Percentiles rank a stretch among this genome's conserved stretches.
Conservation (phyloP, 805 yeast genomes). For the Vanderwaltozyma tropicalis region DNA sequence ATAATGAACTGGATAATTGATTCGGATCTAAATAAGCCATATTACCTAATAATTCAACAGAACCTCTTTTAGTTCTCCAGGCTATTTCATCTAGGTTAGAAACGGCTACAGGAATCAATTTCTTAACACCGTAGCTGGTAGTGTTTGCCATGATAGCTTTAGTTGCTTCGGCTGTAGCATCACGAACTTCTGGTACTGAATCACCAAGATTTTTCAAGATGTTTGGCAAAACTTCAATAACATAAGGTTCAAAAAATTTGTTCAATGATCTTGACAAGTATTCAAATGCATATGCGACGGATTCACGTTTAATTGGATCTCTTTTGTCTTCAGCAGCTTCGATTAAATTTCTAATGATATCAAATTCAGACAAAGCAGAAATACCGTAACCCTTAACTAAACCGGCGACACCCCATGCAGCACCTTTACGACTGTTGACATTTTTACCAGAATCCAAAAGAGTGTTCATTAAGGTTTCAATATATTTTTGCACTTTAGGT, state of each 20-base stretch:
- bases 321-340: slow-evolving; percentile 86
- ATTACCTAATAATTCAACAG: slow-evolving; percentile 90
- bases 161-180: slow-evolving; percentile 80
- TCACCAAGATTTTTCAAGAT: slow-evolving; percentile 81
- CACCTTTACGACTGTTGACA: slow-evolving; percentile 66
- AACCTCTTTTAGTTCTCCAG: slow-evolving; percentile 95
- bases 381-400: slow-evolving; percentile 85
- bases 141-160: slow-evolving; percentile 81
- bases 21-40: slow-evolving; percentile 97
- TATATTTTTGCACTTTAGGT: slow-evolving; percentile 39
- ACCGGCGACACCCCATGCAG: slow-evolving; percentile 95
- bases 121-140: slow-evolving; percentile 84
- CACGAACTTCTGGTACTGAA: slow-evolving; percentile 71
- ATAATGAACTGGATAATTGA: slow-evolving; percentile 79
- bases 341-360: slow-evolving; percentile 60
- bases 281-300: slow-evolving; percentile 79
- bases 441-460: slow-evolving; percentile 38
- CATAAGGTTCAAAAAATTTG: slow-evolving; percentile 84
- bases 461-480: slow-evolving; percentile 49
- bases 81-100: slow-evolving; percentile 76
- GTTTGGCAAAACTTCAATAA: slow-evolving; percentile 75
- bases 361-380: slow-evolving; percentile 61
- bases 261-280: slow-evolving; percentile 72
- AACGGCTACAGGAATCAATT: slow-evolving; percentile 83
- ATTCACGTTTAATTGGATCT: slow-evolving; percentile 64